Percentiles rank a stretch among this genome's conserved stretches.
Evolutionary conservation across 2,329 filamentous ascomycete species (phyloP).

Genomic region (Aspergillus ibericus): DNA sequence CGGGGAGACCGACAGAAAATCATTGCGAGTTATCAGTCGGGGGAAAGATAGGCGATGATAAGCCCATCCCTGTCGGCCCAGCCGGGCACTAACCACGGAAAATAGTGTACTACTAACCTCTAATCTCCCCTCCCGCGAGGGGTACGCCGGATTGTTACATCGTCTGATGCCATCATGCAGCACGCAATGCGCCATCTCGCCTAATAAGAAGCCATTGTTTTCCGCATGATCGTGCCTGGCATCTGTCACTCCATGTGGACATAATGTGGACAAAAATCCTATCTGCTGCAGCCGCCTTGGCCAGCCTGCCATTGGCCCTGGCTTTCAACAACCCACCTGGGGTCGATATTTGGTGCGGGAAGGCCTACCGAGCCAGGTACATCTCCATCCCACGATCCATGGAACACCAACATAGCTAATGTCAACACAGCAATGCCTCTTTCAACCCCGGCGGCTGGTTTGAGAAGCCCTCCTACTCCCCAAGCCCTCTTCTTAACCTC

Average conservation of each 20-base stretch:
- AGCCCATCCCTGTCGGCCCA: not conserved
- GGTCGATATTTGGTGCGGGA: conserved; percentile 2
- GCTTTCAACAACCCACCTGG: not conserved
- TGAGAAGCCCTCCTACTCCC: not conserved
- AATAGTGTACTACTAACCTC: too few species aligned
- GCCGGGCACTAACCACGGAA: not conserved
- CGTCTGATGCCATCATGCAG: not conserved
- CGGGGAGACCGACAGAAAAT: not conserved
- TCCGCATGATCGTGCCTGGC: not conserved
- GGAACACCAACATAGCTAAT: not conserved
- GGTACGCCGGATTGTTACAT: not conserved
- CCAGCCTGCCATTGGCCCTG: not conserved
- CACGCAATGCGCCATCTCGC: not conserved
- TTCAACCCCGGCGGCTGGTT: conserved; percentile 4
- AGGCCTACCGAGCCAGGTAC: conserved; percentile 1
- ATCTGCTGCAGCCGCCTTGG: not conserved
- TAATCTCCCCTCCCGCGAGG: too few species aligned
- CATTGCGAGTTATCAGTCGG: not conserved
- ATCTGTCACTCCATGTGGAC: not conserved
- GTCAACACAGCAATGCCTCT: not conserved
- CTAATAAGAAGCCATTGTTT: not conserved
- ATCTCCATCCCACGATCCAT: not conserved
- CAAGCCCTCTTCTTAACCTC: not conserved
- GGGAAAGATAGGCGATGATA: not conserved
- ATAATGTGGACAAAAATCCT: not conserved